Percentiles rank a stretch among this genome's conserved stretches.
phyloP scores from a whole-genome alignment of 2,329 filamentous ascomycete genomes.

The Aschersonia sp. region DNA sequence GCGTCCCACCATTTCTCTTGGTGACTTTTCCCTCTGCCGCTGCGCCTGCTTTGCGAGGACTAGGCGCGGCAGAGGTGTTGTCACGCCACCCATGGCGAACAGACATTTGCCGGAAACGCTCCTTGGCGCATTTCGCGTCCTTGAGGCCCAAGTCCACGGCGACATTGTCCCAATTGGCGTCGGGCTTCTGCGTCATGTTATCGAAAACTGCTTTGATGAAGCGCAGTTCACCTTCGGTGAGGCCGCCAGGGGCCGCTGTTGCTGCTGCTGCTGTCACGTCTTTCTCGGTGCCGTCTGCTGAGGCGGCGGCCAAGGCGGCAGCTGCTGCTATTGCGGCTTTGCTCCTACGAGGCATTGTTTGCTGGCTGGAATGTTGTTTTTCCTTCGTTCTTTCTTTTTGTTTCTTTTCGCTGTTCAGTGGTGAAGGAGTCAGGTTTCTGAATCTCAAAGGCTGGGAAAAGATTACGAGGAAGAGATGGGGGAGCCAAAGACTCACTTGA shows the following conservation, averaged over 20 bases:
- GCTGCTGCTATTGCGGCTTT: no score
- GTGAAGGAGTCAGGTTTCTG: no score
- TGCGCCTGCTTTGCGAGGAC: conserved; percentile 14
- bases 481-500: no score
- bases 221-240: conserved; percentile 20
- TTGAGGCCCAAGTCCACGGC: conserved; percentile 21
- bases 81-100: conserved; percentile 24
- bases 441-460: no score
- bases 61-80: conserved; percentile 4
- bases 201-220: conserved; percentile 27
- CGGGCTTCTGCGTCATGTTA: conserved; percentile 24
- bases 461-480: no score
- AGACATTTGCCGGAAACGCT: conserved; percentile 25
- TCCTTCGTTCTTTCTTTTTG: no score
- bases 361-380: no score
- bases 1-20: conserved; percentile 12
- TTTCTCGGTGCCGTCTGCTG: conserved; percentile 6
- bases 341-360: no score
- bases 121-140: conserved; percentile 25
- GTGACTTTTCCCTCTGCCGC: conserved; percentile 13
- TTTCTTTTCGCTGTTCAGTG: no score
- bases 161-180: conserved; percentile 25
- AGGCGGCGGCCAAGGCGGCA: not conserved
- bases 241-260: conserved; percentile 5
- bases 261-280: not conserved